A percentile compares a stretch with the other conserved stretches of the same genome.
These are phyloP conservation scores for Saturnispora sekii DNA, from an alignment of 805 yeast genomes.

Conservation along the genomic window DNA sequence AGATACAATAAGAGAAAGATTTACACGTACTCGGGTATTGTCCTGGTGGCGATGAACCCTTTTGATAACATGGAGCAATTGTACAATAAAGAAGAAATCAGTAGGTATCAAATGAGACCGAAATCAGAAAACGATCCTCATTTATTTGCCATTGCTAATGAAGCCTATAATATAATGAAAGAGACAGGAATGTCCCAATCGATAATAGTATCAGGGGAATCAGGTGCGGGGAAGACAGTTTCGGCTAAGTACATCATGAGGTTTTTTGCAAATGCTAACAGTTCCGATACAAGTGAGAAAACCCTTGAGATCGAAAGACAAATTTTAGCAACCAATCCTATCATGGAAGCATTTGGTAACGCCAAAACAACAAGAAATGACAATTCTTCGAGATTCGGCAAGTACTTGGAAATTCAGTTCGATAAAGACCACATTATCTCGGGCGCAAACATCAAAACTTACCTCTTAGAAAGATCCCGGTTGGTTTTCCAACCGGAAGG, in stretches of 20 bases:
- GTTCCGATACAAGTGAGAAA: slow-evolving; percentile 46
- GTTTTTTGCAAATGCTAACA: slow-evolving; percentile 80
- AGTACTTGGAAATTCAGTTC: slow-evolving; percentile 84
- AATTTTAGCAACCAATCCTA: slow-evolving; percentile 92
- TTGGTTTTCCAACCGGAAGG: slow-evolving; percentile 80
- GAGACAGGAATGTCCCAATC: slow-evolving; percentile 79
- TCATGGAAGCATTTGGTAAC: slow-evolving; percentile 97
- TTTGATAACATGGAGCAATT: slow-evolving; percentile 83
- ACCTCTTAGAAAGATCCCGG: slow-evolving; percentile 85
- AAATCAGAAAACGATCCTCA: slow-evolving; percentile 96
- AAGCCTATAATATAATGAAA: slow-evolving; percentile 90
- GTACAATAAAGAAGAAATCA: slow-evolving; percentile 83
- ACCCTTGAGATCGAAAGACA: slow-evolving; percentile 69
- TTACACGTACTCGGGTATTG: slow-evolving; percentile 94
- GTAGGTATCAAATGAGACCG: slow-evolving; percentile 83
- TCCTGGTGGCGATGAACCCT: slow-evolving; percentile 91
- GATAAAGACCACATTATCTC: slow-evolving; percentile 65
- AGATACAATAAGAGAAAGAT: slow-evolving; percentile 83
- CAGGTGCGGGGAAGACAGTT: slow-evolving; percentile 98
- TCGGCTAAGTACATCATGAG: slow-evolving; percentile 96
- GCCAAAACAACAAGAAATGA: slow-evolving; percentile 96
- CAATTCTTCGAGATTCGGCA: slow-evolving; percentile 96
- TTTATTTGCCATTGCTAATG: slow-evolving; percentile 94
- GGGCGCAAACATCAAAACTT: slow-evolving; percentile 92
- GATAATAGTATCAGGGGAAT: slow-evolving; percentile 95